Evolutionary conservation across 768 basidiomycete genomes (phyloP).

Genomic region (Boletus sp.): DNA sequence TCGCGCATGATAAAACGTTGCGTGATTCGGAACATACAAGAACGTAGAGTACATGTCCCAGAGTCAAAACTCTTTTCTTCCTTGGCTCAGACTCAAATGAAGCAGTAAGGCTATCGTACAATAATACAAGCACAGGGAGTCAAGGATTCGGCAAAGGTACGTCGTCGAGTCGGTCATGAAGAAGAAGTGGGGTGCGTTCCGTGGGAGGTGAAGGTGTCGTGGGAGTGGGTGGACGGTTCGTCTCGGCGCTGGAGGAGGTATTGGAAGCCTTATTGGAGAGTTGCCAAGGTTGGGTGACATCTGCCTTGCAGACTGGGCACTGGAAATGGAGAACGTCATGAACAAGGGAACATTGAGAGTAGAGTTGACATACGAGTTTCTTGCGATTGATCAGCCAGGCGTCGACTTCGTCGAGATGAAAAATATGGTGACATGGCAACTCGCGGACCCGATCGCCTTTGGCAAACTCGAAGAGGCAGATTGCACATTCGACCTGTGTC

Average conservation of each 20-base stretch:
- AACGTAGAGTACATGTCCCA: conserved; percentile 12
- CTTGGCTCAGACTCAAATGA: background rate
- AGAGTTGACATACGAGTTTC: conserved; percentile 68
- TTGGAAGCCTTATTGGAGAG: conserved; percentile 15
- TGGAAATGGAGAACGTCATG: conserved; percentile 30
- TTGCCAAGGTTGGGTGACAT: conserved; percentile 69
- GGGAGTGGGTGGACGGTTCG: conserved; percentile 7
- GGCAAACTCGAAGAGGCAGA: conserved; percentile 84
- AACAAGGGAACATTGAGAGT: background rate
- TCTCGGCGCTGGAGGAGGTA: background rate
- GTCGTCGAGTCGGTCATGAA: conserved; percentile 19
- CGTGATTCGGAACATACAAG: conserved; percentile 1
- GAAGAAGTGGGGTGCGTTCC: conserved; percentile 37
- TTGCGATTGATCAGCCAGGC: conserved; percentile 91
- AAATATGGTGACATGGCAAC: conserved; percentile 92
- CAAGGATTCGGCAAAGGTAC: conserved; percentile 12
- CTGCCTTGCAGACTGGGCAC: conserved; percentile 93
- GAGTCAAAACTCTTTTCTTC: background rate
- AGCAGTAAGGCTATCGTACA: conserved; percentile 24
- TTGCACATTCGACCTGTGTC: conserved; percentile 83
- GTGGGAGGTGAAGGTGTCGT: conserved; percentile 18
- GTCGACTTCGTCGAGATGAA: conserved; percentile 90
- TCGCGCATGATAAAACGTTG: conserved; percentile 17
- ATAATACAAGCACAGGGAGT: conserved; percentile 17
- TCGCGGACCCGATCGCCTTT: conserved; percentile 90